Base-by-base conservation (phyloP, 495 filamentous ascomycete genomes). In the Venustampulla echinocandica region DNA sequence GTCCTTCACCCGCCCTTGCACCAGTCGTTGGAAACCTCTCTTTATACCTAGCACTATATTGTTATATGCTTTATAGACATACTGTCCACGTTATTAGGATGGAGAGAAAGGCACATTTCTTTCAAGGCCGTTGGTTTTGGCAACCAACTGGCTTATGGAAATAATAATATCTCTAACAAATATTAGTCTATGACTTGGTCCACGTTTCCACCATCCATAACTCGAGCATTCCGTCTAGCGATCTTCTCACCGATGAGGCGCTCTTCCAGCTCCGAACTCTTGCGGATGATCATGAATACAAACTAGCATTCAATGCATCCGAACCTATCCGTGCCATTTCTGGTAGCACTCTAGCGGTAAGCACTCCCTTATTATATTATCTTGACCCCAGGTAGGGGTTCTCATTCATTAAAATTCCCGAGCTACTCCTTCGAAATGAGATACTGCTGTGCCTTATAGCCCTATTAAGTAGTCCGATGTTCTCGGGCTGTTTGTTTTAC, bases 121-220 rank as follows among this genome's bases (percentile, higher is more conserved):
- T n/a, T n/a, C n/a, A n/a, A n/a, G n/a, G n/a, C n/a, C n/a, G n/a
- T n/a, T n/a, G n/a, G n/a, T n/a, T n/a, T n/a, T n/a, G n/a, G n/a
- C n/a, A n/a, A n/a, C n/a, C n/a, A n/a, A n/a, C n/a, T n/a, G n/a
- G n/a, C n/a, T n/a, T n/a, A n/a, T n/a, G n/a, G n/a, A 30, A 7
- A 30, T 30, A 30, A 30, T 30, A 7, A 30, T 6, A 42, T n/a
- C 19, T 34, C 21, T 38, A 28, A 17, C 14, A 33, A 17, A 10
- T 13, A 14, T 27, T 64, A 32, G 79, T 92, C 58, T 86, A 70
- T 52, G 85, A 94, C 58, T 79, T 79, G 47, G 63, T 90, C 59
- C 80, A 90, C 50, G 86, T 88, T 35, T 80, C 81, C 38, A 61
- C 60, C 19, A 72, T 83, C 59, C 83, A 92, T 65, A 92, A 92